phyloP scores from a whole-genome alignment of 495 filamentous ascomycete species.

The Cercophora sp. region DNA sequence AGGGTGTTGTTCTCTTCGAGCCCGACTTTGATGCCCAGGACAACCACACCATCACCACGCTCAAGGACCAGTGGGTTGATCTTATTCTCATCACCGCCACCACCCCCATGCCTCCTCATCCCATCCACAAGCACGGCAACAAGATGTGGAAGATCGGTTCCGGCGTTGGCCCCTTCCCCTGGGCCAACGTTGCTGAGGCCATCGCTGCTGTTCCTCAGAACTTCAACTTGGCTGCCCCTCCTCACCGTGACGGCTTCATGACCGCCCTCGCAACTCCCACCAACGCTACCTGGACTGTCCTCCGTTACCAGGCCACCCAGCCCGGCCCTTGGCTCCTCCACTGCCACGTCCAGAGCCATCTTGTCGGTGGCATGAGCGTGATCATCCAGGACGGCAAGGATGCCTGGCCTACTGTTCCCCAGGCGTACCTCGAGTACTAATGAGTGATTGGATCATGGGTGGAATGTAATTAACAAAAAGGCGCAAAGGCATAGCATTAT shows the following conservation, averaged over 20 bases:
- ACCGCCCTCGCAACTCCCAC: constrained; percentile 32
- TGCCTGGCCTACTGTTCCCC: constrained; percentile 44
- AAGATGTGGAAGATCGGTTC: constrained; percentile 54
- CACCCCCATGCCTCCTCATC: constrained; percentile 45
- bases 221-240: constrained; percentile 55
- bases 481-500: no score
- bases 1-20: constrained; percentile 8
- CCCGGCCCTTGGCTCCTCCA: constrained; percentile 58
- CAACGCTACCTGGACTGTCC: constrained; percentile 46
- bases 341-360: constrained; percentile 58
- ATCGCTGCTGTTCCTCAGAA: constrained; percentile 39
- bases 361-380: constrained; percentile 54
- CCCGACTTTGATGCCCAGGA: constrained; percentile 24
- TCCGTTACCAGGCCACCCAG: constrained; percentile 56
- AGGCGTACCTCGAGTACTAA: constrained; percentile 23
- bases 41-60: constrained; percentile 43
- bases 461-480: no score
- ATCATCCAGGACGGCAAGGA: constrained; percentile 56
- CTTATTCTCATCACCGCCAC: constrained; percentile 43
- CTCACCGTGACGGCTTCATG: constrained; percentile 46
- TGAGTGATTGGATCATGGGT: no score
- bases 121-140: constrained; percentile 62
- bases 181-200: constrained; percentile 49
- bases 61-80: constrained; percentile 53
- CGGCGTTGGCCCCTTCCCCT: constrained; percentile 48